Evolutionary conservation across 106 monocot genomes (phyloP), one percentile per base, ranked within the genome.

Genomic region (Phalaenopsis aphrodite): DNA sequence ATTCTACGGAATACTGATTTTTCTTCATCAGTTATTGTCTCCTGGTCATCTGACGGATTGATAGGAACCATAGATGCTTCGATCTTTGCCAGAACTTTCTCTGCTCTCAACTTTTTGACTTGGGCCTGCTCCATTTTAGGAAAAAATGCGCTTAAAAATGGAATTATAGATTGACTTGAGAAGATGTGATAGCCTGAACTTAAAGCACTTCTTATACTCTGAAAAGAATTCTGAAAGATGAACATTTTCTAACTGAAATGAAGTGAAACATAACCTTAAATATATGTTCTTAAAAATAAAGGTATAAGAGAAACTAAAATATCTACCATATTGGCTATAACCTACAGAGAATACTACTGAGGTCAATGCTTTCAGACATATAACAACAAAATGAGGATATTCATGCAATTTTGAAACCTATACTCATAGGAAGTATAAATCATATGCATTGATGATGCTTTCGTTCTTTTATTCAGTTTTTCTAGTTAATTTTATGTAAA

Each of bases 11-110:
- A 99, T 36, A 95, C 95, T 66, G 99, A 92, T 64, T 87, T 85
- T 90, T 99, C 99, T 85, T 99, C 99, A 80, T 93, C 93, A 43
- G 95, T 99, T 86, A 99, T 93, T 47, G 86, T 99, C 87, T 99
- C 99, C 57, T 81, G 85, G 76, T 99, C 99, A 90, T 99, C 90
- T 81, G 91, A 90, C 47, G 99, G 99, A 76, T 85, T 80, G 41
- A 88, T 86, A 78, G 95, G 99, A 41, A 99, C 75, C 99, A 95
- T 99, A 8, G 94, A 91, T 83, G 85, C 87, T 79, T 99, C 99
- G 73, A 99, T 90, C 85, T 99, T 99, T 5, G 93, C 83, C 30
- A 99, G 85, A 41, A 99, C 56, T 72, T 46, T 89, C 87, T 99
- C 99, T 48, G 99, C 99, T 84, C 89, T 88, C 52, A 86, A 69